These are phyloP conservation scores for Orbilia brochopaga DNA, from an alignment of 2,329 filamentous ascomycete genomes.

Conservation along the genomic window DNA sequence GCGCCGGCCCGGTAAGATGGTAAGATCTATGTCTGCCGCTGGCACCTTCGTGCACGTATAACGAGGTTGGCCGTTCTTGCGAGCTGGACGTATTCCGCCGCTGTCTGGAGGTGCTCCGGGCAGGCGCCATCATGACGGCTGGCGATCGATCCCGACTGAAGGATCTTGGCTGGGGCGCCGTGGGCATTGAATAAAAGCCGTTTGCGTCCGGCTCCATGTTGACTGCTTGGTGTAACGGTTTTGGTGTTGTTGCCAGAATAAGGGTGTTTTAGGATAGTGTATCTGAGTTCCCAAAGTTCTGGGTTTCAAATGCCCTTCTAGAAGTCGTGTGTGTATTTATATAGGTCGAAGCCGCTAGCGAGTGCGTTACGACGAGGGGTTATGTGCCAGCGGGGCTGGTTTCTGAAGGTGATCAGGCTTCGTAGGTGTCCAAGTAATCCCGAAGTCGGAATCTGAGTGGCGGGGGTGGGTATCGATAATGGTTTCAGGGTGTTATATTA, in stretches of 20 bases:
- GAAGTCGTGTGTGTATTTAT: constrained; percentile 14
- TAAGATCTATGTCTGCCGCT: constrained; percentile 42
- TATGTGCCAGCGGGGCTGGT: constrained; percentile 8
- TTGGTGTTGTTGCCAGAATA: constrained; percentile 22
- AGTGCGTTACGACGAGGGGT: not conserved
- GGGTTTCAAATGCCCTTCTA: constrained; percentile 10
- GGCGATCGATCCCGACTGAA: constrained; percentile 46
- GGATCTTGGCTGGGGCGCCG: constrained; percentile 34
- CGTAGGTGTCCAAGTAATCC: constrained; percentile 3
- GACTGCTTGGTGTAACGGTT: constrained; percentile 17
- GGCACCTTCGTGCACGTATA: constrained; percentile 47
- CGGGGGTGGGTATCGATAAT: constrained; percentile 50
- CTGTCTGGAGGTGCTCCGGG: constrained; percentile 43
- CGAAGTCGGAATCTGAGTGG: constrained; percentile 46
- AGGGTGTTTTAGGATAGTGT: constrained; percentile 6
- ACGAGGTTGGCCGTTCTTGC: constrained; percentile 45
- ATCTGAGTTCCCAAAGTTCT: constrained; percentile 8
- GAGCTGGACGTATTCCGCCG: constrained; percentile 36
- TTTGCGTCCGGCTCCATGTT: constrained; percentile 50
- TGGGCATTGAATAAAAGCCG: constrained; percentile 46
- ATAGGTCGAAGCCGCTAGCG: not conserved
- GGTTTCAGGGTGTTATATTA: constrained; percentile 42
- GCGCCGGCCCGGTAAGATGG: constrained; percentile 47
- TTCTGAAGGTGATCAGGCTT: constrained; percentile 13
- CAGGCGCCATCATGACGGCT: constrained; percentile 41